phyloP scores from a whole-genome alignment of 306 rosid genomes.

The Prinsepia uniflora region DNA sequence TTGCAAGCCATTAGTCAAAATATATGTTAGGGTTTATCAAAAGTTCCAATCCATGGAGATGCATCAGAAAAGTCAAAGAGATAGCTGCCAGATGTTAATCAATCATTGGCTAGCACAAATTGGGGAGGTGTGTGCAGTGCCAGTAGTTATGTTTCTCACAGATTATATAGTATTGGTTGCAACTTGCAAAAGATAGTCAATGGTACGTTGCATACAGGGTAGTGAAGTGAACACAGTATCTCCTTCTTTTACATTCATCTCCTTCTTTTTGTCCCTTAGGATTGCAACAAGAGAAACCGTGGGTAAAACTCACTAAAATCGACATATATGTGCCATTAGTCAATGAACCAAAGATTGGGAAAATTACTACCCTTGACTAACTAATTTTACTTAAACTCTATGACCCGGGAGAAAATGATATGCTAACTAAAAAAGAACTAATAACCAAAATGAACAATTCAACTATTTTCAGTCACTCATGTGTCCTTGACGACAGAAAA shows the following conservation, averaged over 20 bases:
- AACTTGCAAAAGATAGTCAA: not conserved
- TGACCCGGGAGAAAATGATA: not conserved
- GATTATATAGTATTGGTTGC: constrained; percentile 9
- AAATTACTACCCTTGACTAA: too few species aligned
- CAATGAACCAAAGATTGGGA: too few species aligned
- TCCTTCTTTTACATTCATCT: too few species aligned
- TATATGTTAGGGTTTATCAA: not conserved
- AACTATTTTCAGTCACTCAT: not conserved
- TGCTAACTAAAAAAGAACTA: not conserved
- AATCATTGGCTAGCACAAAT: not conserved
- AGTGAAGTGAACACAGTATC: too few species aligned
- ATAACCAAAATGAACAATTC: not conserved
- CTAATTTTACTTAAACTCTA: not conserved
- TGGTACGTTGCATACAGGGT: not conserved
- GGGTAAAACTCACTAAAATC: too few species aligned
- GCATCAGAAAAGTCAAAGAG: constrained; percentile 1
- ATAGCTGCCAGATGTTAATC: constrained; percentile 2
- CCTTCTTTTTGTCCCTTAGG: too few species aligned
- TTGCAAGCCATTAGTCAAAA: not conserved
- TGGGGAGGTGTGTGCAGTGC: not conserved
- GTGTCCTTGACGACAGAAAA: not conserved
- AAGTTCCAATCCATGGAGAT: not conserved
- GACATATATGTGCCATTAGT: too few species aligned
- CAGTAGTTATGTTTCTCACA: not conserved
- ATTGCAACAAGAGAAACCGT: too few species aligned